Evolutionary conservation across 768 basidiomycete genomes (phyloP).

Genomic region (Leccinum variicolor): DNA sequence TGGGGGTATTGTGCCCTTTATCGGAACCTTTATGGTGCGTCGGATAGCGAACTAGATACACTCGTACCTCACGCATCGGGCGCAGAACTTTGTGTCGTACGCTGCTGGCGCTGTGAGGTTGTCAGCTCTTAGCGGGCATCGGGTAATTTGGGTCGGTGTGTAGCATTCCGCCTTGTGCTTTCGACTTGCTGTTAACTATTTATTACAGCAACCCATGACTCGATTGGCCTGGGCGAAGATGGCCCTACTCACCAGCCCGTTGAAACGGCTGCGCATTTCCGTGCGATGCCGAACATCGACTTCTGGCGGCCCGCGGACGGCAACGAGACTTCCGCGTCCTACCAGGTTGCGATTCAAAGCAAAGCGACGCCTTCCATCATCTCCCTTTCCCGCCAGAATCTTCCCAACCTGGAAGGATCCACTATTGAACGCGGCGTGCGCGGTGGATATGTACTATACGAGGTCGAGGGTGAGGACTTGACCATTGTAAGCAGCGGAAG

Average conservation of each 20-base stretch:
- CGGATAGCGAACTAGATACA: background rate
- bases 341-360: conserved; percentile 74
- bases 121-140: conserved; percentile 84
- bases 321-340: conserved; percentile 95
- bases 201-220: conserved; percentile 82
- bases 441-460: conserved; percentile 89
- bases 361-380: conserved; percentile 78
- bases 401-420: conserved; percentile 88
- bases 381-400: conserved; percentile 83
- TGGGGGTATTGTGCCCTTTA: conserved; percentile 87
- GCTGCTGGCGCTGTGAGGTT: conserved; percentile 91
- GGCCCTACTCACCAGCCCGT: conserved; percentile 96
- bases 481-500: conserved; percentile 89
- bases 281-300: conserved; percentile 86
- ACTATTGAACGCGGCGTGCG: conserved; percentile 77
- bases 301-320: conserved; percentile 95
- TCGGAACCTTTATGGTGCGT: conserved; percentile 85
- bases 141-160: conserved; percentile 91
- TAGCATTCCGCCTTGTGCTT: conserved; percentile 12
- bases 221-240: conserved; percentile 90
- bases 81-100: conserved; percentile 89
- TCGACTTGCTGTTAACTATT: background rate
- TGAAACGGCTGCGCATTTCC: conserved; percentile 83
- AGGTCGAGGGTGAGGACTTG: conserved; percentile 72
- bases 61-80: conserved; percentile 6